Percentiles rank a stretch among this genome's conserved stretches.
Conservation (phyloP, 352 stramenopile genomes). For the Phytophthora palmivora region DNA sequence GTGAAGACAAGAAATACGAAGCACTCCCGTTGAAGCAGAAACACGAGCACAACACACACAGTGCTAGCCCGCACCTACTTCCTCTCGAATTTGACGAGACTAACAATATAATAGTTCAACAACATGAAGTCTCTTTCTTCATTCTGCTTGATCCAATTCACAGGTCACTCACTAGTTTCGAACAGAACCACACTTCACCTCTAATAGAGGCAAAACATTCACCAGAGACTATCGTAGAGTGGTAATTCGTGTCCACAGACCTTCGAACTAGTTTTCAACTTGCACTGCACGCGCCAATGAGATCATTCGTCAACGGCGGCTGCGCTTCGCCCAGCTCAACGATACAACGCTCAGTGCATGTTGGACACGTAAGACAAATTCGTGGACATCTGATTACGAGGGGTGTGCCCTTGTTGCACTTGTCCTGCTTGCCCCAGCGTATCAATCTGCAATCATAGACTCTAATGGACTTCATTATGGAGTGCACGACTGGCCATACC, state of each 20-base stretch:
- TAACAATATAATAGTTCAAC: background rate
- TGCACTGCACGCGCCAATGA: background rate
- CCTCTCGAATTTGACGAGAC: background rate
- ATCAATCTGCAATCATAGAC: no score
- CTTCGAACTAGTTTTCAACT: background rate
- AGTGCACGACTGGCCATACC: no score
- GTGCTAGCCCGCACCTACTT: no score
- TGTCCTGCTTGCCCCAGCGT: background rate
- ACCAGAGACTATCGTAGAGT: background rate
- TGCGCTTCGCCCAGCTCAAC: slow-evolving; percentile 2
- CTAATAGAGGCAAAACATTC: no score
- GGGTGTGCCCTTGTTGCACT: background rate
- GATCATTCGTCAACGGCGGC: background rate
- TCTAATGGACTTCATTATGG: no score
- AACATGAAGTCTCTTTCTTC: no score
- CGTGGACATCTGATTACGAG: slow-evolving; percentile 9
- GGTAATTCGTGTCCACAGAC: background rate
- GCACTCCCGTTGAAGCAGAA: background rate
- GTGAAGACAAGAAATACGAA: slow-evolving; percentile 18
- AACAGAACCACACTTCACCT: no score
- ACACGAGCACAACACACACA: slow-evolving; percentile 4
- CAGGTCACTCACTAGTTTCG: no score
- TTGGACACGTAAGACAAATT: slow-evolving; percentile 13
- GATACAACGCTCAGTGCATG: slow-evolving; percentile 18
- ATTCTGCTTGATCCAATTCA: no score